Evolutionary conservation across 148 eudicot genomes (phyloP), one percentile per base, ranked within the genome.

Genomic region (Camellia granthamiana): DNA sequence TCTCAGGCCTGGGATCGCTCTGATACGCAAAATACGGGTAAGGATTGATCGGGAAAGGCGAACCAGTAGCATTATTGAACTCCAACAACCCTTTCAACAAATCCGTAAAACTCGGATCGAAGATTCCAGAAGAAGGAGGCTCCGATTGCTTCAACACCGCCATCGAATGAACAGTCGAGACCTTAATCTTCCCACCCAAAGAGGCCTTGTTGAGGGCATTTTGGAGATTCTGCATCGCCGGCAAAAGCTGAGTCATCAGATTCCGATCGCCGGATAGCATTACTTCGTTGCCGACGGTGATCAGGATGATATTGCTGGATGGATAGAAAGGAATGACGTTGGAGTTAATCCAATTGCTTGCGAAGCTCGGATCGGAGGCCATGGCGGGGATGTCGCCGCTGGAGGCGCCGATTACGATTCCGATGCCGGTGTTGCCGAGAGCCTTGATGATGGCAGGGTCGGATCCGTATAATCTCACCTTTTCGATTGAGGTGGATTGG

Each of bases 21-120:
- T 83, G 85, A 78, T 87, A 91, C 18, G 91, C 91, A 58, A 91
- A 91, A 68, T 82, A 91, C 12, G 92, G 94, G 75, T 91, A 89
- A 41, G 92, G 91, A 72, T 89, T 89, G 10, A 91, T 86, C 30
- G 82, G 79, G 42, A 91, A 89, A 10, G 92, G 89, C 21, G 94
- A 89, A 8, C 88, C 89, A 1, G 86, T 89, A 0, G 78, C 81
- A 3, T 68, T 83, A 54, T 87, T 79, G 59, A 91, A 87, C 80
- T 79, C 87, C 66, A 91, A 76, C 55, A 87, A 5, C 0, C 80
- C 88, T 55, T 81, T 82, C 83, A 89, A 59, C 52, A 88, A 61
- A 73, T 84, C 88, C 54, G 56, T 87, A 4, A 78, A 21, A 0
- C 54, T 76, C 49, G 88, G 87, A 58, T 83, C 79, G 69, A 89